Percentiles rank a stretch among this genome's conserved stretches.
Evolutionary conservation across 2,329 filamentous ascomycete species (phyloP).

Genomic region (Botryotinia globosa): DNA sequence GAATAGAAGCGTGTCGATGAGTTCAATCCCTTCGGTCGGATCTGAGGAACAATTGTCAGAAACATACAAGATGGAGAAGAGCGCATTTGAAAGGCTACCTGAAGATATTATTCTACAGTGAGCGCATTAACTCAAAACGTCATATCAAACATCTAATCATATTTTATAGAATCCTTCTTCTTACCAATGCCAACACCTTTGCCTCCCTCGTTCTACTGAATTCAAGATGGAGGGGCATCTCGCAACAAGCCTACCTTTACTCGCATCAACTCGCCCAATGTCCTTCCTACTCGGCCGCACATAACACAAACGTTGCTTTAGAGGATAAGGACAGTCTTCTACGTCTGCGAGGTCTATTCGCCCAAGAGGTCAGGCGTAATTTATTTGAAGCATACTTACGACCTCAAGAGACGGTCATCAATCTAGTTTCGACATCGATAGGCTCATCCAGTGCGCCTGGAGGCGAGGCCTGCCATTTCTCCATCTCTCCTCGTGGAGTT

Average conservation of each 20-base stretch:
- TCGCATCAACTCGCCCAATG: conserved; percentile 60
- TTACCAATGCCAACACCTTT: conserved; percentile 60
- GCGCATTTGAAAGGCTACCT: conserved; percentile 54
- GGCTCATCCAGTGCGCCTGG: conserved; percentile 78
- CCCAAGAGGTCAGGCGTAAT: conserved; percentile 69
- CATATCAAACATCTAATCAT: conserved; percentile 18
- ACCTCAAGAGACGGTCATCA: conserved; percentile 68
- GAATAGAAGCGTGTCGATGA: conserved; percentile 7
- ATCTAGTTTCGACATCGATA: conserved; percentile 77
- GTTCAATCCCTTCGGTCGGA: conserved; percentile 12
- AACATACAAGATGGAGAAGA: conserved; percentile 17
- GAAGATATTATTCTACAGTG: conserved; percentile 71
- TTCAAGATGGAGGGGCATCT: conserved; percentile 61
- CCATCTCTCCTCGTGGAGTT: conserved; percentile 71
- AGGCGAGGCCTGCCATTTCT: conserved; percentile 83
- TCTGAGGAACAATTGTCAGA: conserved; percentile 4
- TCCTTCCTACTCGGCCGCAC: conserved; percentile 55
- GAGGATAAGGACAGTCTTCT: conserved; percentile 53
- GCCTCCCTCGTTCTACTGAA: conserved; percentile 65
- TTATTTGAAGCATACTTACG: conserved; percentile 74
- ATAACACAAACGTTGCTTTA: conserved; percentile 35
- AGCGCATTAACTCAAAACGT: conserved; percentile 35
- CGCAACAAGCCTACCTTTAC: conserved; percentile 63
- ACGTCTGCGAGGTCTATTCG: conserved; percentile 62
- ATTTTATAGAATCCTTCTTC: conserved; percentile 55